phyloP scores from a whole-genome alignment of 2,329 filamentous ascomycete genomes.

The Sporothrix mexicana region DNA sequence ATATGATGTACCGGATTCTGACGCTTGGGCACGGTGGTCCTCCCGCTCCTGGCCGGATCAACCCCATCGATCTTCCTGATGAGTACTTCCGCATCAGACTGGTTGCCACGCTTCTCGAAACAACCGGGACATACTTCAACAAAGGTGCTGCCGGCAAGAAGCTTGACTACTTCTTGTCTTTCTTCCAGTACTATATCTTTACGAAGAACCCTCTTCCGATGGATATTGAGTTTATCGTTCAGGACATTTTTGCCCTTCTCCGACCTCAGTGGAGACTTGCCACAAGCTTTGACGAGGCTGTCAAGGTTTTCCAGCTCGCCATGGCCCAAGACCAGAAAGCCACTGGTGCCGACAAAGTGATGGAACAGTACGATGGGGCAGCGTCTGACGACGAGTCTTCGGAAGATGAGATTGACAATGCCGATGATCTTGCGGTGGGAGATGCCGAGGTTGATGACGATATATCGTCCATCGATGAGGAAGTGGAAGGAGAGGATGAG shows the following conservation, averaged over 20 bases:
- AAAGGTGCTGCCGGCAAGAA: conserved; percentile 94
- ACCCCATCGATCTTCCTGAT: conserved; percentile 82
- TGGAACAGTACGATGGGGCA: conserved; percentile 55
- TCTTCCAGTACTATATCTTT: conserved; percentile 95
- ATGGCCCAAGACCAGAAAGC: conserved; percentile 88
- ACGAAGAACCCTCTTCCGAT: conserved; percentile 90
- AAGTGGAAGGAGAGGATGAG: conserved; percentile 57
- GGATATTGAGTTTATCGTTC: conserved; percentile 96
- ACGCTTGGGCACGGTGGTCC: conserved; percentile 90
- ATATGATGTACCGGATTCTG: conserved; percentile 91
- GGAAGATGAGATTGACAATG: conserved; percentile 76
- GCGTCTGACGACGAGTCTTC: conserved; percentile 70
- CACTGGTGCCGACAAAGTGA: conserved; percentile 70
- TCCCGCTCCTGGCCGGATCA: conserved; percentile 77
- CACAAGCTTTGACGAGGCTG: conserved; percentile 79
- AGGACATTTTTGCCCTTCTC: conserved; percentile 85
- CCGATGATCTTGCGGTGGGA: conserved; percentile 67
- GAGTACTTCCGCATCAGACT: conserved; percentile 96
- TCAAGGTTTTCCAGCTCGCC: conserved; percentile 82
- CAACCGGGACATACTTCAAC: conserved; percentile 95
- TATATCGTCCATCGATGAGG: conserved; percentile 64
- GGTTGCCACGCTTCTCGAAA: conserved; percentile 87
- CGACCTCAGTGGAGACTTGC: conserved; percentile 93
- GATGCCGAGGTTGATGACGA: conserved; percentile 66
- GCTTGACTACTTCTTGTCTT: conserved; percentile 94